These are phyloP conservation scores for Pleurotus tuber-regium DNA, from an alignment of 768 basidiomycete genomes.

Conservation along the genomic window DNA sequence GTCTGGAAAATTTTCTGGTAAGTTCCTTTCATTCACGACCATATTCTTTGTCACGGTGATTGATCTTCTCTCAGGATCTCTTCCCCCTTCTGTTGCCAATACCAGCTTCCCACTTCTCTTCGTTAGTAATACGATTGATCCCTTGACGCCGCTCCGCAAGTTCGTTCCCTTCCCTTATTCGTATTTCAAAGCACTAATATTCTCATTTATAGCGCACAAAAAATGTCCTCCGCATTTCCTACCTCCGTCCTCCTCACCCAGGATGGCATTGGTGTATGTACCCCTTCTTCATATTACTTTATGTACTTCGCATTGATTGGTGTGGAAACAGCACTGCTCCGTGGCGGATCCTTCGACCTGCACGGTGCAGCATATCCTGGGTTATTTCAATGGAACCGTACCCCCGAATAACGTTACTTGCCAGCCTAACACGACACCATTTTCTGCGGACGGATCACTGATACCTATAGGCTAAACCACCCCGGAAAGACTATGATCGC, in stretches of 20 bases:
- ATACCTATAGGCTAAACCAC: no score
- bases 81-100: slow-evolving; percentile 27
- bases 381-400: slow-evolving; percentile 40
- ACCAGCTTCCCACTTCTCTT: slow-evolving; percentile 39
- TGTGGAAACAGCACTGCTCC: slow-evolving; percentile 15
- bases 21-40: background rate
- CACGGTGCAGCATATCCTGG: slow-evolving; percentile 26
- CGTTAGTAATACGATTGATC: slow-evolving; percentile 34
- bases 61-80: background rate
- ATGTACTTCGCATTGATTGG: background rate
- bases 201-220: slow-evolving; percentile 32
- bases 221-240: slow-evolving; percentile 32
- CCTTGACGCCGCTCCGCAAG: slow-evolving; percentile 16
- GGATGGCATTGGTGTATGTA: slow-evolving; percentile 36
- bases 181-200: background rate
- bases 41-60: background rate
- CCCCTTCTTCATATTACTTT: background rate
- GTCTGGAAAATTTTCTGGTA: background rate
- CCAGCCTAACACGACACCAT: background rate
- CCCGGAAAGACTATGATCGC: no score
- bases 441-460: background rate
- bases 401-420: slow-evolving; percentile 19
- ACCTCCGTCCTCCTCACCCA: slow-evolving; percentile 39
- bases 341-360: slow-evolving; percentile 19
- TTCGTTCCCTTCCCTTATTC: background rate